These are phyloP conservation scores for Coemansia sp. DNA, from an alignment of 192 early-diverging fungal species.

Conservation along the genomic window DNA sequence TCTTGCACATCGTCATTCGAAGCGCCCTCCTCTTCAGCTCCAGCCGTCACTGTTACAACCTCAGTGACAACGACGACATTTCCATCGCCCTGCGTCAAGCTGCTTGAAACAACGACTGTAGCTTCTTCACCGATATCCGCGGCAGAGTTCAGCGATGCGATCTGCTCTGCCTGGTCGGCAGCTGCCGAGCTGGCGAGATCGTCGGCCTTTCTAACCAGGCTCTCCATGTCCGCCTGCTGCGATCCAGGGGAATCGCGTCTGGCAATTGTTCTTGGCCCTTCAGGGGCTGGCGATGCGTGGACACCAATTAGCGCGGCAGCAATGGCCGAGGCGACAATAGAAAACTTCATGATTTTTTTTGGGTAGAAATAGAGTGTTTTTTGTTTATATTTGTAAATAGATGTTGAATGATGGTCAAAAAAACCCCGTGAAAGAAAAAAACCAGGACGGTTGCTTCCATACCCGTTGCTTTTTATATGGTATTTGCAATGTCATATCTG, in stretches of 20 bases:
- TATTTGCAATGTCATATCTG: too few relatives aligned
- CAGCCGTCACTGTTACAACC: slow-evolving; percentile 27
- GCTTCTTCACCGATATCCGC: neutral
- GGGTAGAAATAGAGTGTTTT: too few relatives aligned
- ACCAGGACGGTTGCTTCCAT: too few relatives aligned
- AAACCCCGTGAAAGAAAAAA: too few relatives aligned
- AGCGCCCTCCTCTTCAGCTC: neutral
- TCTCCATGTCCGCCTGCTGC: slow-evolving; percentile 5
- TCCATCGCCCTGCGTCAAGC: neutral
- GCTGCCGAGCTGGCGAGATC: neutral
- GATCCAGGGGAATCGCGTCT: neutral
- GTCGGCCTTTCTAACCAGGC: neutral
- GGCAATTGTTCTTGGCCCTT: neutral
- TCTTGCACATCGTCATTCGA: neutral
- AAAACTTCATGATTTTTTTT: slow-evolving; percentile 25
- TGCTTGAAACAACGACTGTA: neutral
- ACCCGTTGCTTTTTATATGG: too few relatives aligned
- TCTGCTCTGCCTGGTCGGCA: neutral
- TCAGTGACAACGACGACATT: slow-evolving; percentile 24
- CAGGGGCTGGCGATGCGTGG: neutral
- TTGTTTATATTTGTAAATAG: too few relatives aligned
- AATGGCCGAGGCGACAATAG: slow-evolving; percentile 6
- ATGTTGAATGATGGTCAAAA: too few relatives aligned
- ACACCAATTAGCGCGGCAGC: slow-evolving; percentile 7
- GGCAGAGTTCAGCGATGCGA: neutral